phyloP scores from a whole-genome alignment of 2,329 filamentous ascomycete species.

The Colletotrichum neosansevieriae region DNA sequence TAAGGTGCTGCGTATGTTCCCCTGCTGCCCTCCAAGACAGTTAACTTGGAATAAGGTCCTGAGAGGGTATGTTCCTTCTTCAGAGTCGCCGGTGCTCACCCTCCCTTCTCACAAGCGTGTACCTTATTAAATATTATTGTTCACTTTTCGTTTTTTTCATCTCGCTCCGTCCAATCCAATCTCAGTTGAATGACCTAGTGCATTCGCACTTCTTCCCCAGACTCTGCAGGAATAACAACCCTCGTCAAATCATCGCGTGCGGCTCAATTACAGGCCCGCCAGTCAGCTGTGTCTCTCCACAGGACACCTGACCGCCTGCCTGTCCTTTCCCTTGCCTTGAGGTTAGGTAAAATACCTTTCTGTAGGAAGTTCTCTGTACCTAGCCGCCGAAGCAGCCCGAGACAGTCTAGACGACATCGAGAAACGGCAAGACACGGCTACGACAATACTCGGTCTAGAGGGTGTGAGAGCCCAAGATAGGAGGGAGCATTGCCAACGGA shows the following conservation, averaged over 20 bases:
- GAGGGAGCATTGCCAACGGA: slow-evolving; percentile 1
- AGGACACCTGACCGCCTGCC: slow-evolving; percentile 6
- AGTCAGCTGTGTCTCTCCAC: slow-evolving; percentile 14
- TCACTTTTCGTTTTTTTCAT: not conserved
- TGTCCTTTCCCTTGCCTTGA: slow-evolving; percentile 5
- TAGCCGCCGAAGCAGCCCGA: slow-evolving; percentile 8
- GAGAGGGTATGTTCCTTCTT: not conserved
- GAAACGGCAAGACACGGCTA: slow-evolving; percentile 6
- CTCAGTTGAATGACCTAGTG: slow-evolving; percentile 12
- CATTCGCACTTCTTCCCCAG: slow-evolving; percentile 27
- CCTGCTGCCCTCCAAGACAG: slow-evolving; percentile 23
- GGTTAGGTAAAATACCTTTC: not conserved
- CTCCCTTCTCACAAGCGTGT: slow-evolving; percentile 4
- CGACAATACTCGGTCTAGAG: not conserved
- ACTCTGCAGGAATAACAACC: slow-evolving; percentile 29
- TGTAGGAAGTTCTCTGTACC: not conserved
- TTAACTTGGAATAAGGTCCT: not conserved
- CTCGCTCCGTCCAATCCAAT: slow-evolving; percentile 20
- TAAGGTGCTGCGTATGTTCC: not conserved
- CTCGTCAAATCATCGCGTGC: slow-evolving; percentile 22
- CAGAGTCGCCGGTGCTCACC: not conserved
- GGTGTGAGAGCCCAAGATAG: slow-evolving; percentile 3
- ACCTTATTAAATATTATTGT: not conserved
- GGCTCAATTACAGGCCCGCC: slow-evolving; percentile 26
- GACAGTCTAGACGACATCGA: slow-evolving; percentile 31